Evolutionary conservation across 768 basidiomycete genomes (phyloP).

Genomic region (Dentipellis sp.): DNA sequence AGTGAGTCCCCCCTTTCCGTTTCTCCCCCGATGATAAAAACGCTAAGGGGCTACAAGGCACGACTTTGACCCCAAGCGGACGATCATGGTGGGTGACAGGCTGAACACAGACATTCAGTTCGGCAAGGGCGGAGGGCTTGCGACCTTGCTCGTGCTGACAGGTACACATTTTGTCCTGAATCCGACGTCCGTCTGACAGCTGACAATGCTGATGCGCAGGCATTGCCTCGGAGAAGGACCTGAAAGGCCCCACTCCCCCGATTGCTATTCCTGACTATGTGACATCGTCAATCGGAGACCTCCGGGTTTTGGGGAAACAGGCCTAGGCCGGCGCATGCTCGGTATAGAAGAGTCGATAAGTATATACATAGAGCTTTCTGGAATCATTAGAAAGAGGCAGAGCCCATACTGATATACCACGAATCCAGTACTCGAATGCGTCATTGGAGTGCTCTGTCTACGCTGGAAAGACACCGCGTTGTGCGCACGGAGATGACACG

Average conservation of each 20-base stretch:
- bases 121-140: constrained; percentile 76
- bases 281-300: constrained; percentile 73
- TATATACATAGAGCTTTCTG: too few relatives aligned
- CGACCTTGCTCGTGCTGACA: constrained; percentile 88
- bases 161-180: constrained; percentile 35
- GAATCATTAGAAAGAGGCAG: too few relatives aligned
- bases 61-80: constrained; percentile 73
- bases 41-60: constrained; percentile 42
- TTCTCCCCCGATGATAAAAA: background rate
- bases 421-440: too few relatives aligned
- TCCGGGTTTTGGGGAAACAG: constrained; percentile 26
- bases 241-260: constrained; percentile 63
- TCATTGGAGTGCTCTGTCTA: too few relatives aligned
- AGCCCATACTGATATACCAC: too few relatives aligned
- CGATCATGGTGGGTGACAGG: constrained; percentile 95
- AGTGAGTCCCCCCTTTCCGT: constrained; percentile 32
- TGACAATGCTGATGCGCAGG: constrained; percentile 33
- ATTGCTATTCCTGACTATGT: constrained; percentile 75
- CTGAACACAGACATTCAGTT: constrained; percentile 95
- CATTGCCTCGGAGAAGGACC: constrained; percentile 65
- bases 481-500: too few relatives aligned
- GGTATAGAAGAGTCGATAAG: too few relatives aligned
- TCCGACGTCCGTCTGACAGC: background rate
- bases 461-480: too few relatives aligned
- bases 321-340: too few relatives aligned